Conservation (phyloP, 129 eudicot species). For the Dittrichia graveolens region DNA sequence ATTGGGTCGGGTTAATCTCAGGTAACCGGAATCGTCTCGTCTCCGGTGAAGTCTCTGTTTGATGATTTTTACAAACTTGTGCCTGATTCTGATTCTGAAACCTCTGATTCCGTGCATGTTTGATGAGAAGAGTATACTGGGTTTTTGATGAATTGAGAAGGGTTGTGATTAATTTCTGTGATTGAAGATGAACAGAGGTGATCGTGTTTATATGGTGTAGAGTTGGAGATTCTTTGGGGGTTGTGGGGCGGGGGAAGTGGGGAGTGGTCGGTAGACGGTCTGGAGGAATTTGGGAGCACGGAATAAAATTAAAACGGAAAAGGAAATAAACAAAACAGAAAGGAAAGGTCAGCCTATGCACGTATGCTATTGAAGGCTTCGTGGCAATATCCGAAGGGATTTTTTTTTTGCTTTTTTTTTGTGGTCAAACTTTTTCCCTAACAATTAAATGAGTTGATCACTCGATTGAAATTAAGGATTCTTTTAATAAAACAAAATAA, state of each 20-base stretch:
- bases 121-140: no score
- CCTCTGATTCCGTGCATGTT: slow-evolving; percentile 47
- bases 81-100: slow-evolving; percentile 50
- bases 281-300: slow-evolving; percentile 13
- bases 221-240: slow-evolving; percentile 7
- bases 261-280: slow-evolving; percentile 32
- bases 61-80: slow-evolving; percentile 43
- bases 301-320: slow-evolving; percentile 17
- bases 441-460: neutral
- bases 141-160: neutral
- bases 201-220: slow-evolving; percentile 15
- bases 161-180: neutral
- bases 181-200: neutral
- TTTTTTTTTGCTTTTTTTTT: slow-evolving; percentile 3
- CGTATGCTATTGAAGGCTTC: slow-evolving; percentile 23
- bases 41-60: slow-evolving; percentile 39
- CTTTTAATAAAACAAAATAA: no score
- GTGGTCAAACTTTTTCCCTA: slow-evolving; percentile 13
- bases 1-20: slow-evolving; percentile 19
- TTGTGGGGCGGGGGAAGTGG: slow-evolving; percentile 23
- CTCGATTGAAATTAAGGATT: no score
- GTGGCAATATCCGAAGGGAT: slow-evolving; percentile 3
- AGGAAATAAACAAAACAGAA: neutral
- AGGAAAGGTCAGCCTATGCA: slow-evolving; percentile 24
- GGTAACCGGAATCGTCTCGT: slow-evolving; percentile 12